Evolutionary conservation across 805 yeast species (phyloP).

Genomic region (Lipomyces starkeyi): DNA sequence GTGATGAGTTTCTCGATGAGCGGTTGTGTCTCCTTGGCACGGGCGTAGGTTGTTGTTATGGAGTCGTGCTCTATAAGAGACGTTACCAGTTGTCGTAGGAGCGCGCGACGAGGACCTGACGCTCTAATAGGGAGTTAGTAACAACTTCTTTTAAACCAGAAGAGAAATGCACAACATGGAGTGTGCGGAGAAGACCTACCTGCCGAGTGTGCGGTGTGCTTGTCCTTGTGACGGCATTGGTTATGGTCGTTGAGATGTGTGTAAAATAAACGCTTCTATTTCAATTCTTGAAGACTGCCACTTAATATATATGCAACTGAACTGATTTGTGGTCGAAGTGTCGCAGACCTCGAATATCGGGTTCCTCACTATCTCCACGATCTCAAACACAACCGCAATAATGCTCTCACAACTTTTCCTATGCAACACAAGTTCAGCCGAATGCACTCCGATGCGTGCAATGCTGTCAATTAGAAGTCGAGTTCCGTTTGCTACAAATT

Average conservation of each 20-base stretch:
- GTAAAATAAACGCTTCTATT: not conserved
- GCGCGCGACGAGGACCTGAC: constrained; percentile 33
- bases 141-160: not conserved
- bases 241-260: constrained; percentile 1
- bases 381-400: not conserved
- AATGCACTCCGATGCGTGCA: not conserved
- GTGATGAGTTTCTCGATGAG: constrained; percentile 68
- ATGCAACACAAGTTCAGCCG: not conserved
- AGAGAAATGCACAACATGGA: not conserved
- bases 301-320: not conserved
- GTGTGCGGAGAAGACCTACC: constrained; percentile 18
- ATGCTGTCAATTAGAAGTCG: not conserved
- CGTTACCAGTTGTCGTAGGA: constrained; percentile 65
- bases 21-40: constrained; percentile 72
- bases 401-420: not conserved
- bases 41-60: constrained; percentile 73
- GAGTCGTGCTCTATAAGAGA: constrained; percentile 73
- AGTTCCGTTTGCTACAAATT: too few species aligned
- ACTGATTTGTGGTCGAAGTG: not conserved
- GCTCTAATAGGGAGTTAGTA: constrained; percentile 9
- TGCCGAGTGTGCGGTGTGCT: constrained; percentile 33
- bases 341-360: not conserved
- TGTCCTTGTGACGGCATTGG: constrained; percentile 37
- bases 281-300: not conserved
- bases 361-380: not conserved